These are phyloP conservation scores for Metschnikowia matae DNA, from an alignment of 805 yeast species.

Conservation along the genomic window DNA sequence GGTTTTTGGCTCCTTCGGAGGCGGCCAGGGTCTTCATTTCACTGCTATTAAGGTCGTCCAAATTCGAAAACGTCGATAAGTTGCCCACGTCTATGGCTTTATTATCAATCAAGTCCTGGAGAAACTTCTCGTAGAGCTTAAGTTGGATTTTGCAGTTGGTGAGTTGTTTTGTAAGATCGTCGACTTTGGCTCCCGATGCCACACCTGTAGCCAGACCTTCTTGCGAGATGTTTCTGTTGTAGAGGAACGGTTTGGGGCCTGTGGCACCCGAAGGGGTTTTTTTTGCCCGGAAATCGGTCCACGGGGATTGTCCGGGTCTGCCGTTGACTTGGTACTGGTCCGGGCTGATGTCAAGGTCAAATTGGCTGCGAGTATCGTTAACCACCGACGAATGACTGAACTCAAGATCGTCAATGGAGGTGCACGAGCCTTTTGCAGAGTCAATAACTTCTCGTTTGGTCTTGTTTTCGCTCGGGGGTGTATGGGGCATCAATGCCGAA, in stretches of 20 bases:
- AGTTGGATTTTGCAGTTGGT: conserved; percentile 37
- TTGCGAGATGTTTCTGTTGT: conserved; percentile 9
- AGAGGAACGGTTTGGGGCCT: conserved; percentile 8
- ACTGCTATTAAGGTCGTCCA: conserved; percentile 13
- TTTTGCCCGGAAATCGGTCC: conserved; percentile 9
- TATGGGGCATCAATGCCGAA: conserved; percentile 3
- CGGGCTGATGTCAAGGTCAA: conserved; percentile 17
- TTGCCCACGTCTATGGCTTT: conserved; percentile 19
- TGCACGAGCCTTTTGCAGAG: neutral
- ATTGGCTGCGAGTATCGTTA: conserved; percentile 16
- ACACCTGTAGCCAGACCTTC: conserved; percentile 4
- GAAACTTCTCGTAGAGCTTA: conserved; percentile 36
- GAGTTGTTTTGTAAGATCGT: conserved; percentile 21
- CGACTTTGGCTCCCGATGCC: conserved; percentile 10
- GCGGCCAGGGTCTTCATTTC: neutral
- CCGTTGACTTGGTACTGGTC: conserved; percentile 10
- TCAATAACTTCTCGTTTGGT: neutral
- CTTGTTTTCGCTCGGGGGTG: neutral
- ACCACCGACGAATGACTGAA: neutral
- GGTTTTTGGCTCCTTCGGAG: conserved; percentile 18
- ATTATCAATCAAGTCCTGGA: conserved; percentile 31
- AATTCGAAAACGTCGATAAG: conserved; percentile 19
- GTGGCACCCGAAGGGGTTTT: conserved; percentile 1
- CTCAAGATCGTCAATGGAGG: neutral
- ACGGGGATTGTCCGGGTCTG: conserved; percentile 8